Conservation (phyloP, 345 rosid species). For the Cardiospermum halicacabum region DNA sequence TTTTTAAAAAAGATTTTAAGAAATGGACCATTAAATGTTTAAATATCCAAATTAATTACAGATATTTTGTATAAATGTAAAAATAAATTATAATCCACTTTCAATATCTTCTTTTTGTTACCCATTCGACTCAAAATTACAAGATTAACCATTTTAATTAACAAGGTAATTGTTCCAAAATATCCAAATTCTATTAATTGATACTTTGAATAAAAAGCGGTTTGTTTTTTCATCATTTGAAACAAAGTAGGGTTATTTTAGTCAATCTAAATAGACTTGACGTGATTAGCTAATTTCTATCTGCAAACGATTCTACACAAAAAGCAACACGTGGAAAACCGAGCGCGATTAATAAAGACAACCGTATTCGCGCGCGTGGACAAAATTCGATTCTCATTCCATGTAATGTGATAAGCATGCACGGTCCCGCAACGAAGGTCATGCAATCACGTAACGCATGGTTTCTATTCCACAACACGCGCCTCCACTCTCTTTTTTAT, state of each 20-base stretch:
- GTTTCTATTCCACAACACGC: slow-evolving; percentile 9
- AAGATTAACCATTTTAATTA: too few relatives aligned
- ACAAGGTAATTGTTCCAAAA: too few relatives aligned
- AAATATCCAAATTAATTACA: too few relatives aligned
- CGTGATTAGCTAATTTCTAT: neutral
- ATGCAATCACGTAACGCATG: slow-evolving; percentile 29
- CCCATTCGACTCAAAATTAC: too few relatives aligned
- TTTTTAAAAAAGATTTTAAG: too few relatives aligned
- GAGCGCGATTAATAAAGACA: neutral
- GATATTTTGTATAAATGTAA: too few relatives aligned
- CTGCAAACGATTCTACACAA: neutral
- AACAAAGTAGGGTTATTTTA: neutral
- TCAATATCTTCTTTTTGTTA: too few relatives aligned
- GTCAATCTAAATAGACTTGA: neutral
- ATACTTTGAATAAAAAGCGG: too few relatives aligned
- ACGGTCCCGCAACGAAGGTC: slow-evolving; percentile 22
- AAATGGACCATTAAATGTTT: too few relatives aligned
- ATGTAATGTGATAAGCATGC: slow-evolving; percentile 18
- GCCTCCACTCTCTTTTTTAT: neutral
- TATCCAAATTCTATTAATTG: too few relatives aligned
- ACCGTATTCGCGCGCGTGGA: neutral
- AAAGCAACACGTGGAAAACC: neutral
- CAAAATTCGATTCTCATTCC: neutral
- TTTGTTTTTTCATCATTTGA: too few relatives aligned
- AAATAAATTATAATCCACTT: too few relatives aligned